Conservation (phyloP, 2,329 filamentous ascomycete species). For the Zasmidium cellare region DNA sequence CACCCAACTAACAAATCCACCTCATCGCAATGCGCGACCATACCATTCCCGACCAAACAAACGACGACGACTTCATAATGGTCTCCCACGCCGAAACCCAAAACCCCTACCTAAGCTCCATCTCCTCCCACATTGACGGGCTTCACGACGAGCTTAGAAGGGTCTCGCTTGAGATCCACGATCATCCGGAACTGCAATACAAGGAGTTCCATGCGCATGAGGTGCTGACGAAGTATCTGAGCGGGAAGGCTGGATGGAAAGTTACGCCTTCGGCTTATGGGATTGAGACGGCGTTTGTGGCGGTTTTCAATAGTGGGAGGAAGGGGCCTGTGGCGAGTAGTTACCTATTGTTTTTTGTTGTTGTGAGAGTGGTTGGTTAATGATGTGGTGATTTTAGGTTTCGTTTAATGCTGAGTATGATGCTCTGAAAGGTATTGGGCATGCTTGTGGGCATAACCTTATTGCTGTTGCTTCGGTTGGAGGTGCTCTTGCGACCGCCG, state of each 20-base stretch:
- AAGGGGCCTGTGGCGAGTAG: constrained; percentile 34
- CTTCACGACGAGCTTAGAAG: constrained; percentile 44
- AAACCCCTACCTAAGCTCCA: constrained; percentile 22
- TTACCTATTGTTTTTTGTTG: not conserved
- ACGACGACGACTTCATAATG: constrained; percentile 16
- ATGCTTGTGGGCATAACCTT: constrained; percentile 50
- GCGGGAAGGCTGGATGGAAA: constrained; percentile 46
- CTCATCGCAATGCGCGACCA: not conserved
- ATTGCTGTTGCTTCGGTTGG: constrained; percentile 43
- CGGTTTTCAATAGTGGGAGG: constrained; percentile 49
- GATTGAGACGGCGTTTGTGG: constrained; percentile 55
- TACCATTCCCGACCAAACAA: not conserved
- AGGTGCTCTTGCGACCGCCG: constrained; percentile 40
- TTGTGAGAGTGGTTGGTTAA: not conserved
- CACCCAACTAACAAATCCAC: not conserved
- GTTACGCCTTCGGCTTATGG: constrained; percentile 55
- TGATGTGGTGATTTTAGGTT: constrained; percentile 3
- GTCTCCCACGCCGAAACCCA: constrained; percentile 2
- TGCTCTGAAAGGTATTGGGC: constrained; percentile 42
- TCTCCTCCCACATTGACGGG: constrained; percentile 43
- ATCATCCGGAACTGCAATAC: constrained; percentile 47
- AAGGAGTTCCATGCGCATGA: constrained; percentile 53
- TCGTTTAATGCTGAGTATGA: constrained; percentile 34
- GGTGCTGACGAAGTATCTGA: constrained; percentile 51
- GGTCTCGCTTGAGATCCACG: constrained; percentile 54